Percentiles rank a stretch among this genome's conserved stretches.
Conservation (phyloP, 306 rosid species). For the Vigna hirtella region DNA sequence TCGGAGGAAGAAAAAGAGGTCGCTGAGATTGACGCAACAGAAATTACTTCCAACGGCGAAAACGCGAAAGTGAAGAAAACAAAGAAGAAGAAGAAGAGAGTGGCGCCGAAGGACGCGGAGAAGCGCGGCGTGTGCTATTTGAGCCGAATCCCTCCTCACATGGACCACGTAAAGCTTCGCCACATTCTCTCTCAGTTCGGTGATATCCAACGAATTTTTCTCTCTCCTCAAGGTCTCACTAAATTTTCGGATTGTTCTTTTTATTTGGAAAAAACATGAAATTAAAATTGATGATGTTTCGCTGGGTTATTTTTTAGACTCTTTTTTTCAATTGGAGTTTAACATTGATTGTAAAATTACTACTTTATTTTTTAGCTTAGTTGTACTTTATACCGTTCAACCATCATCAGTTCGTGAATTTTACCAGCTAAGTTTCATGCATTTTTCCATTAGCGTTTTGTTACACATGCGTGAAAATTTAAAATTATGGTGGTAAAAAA, state of each 20-base stretch:
- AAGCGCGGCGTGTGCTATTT: conserved; percentile 82
- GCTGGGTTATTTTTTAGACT: too few relatives aligned
- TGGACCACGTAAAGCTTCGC: conserved; percentile 77
- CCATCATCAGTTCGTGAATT: too few relatives aligned
- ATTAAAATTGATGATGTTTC: too few relatives aligned
- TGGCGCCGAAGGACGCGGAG: conserved; percentile 2
- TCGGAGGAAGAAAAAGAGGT: neutral
- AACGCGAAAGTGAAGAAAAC: neutral
- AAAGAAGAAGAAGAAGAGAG: neutral
- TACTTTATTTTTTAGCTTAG: too few relatives aligned
- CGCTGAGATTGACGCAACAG: neutral
- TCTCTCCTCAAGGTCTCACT: conserved; percentile 63
- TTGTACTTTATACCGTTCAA: too few relatives aligned
- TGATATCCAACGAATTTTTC: conserved; percentile 75
- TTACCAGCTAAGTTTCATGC: too few relatives aligned
- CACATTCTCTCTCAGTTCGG: conserved; percentile 77
- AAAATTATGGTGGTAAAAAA: too few relatives aligned
- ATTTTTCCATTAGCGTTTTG: too few relatives aligned
- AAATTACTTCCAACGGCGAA: neutral
- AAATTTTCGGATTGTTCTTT: neutral
- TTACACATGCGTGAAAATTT: too few relatives aligned
- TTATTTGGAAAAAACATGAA: neutral
- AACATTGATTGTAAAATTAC: neutral
- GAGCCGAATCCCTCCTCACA: conserved; percentile 87
- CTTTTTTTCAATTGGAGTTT: neutral